These are phyloP conservation scores for Picochlorum sp. DNA, from an alignment of 139 green algal species.

Conservation along the genomic window DNA sequence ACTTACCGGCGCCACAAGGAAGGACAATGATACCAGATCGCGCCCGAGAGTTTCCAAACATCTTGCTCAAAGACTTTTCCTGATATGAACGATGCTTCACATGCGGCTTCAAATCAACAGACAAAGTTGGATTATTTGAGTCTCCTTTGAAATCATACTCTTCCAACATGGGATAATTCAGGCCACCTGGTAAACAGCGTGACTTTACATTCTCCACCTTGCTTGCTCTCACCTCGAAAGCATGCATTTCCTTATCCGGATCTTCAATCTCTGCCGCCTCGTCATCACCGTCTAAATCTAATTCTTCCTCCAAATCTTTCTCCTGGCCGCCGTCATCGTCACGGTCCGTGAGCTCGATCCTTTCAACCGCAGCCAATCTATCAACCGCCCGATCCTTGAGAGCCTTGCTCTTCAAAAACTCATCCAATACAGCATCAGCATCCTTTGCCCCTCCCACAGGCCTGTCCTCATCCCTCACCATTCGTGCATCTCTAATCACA, in stretches of 20 bases:
- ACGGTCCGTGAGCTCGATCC: conserved; percentile 8
- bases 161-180: conserved; percentile 97
- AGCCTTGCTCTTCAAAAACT: conserved; percentile 7
- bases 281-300: conserved; percentile 6
- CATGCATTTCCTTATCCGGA: conserved; percentile 46
- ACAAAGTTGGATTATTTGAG: conserved; percentile 54
- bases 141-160: conserved; percentile 95
- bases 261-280: conserved; percentile 20
- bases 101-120: conserved; percentile 85
- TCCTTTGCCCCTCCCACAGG: conserved; percentile 1
- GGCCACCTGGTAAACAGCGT: conserved; percentile 75
- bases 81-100: conserved; percentile 49
- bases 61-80: conserved; percentile 93
- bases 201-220: conserved; percentile 94
- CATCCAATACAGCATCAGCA: not conserved
- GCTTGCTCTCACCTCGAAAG: conserved; percentile 62
- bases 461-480: conserved; percentile 4
- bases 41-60: conserved; percentile 96
- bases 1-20: conserved; percentile 95
- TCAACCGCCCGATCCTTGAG: conserved; percentile 18
- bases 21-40: conserved; percentile 94
- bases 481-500: conserved; percentile 15
- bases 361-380: conserved; percentile 20
- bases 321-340: conserved; percentile 17
- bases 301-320: conserved; percentile 11